Evolutionary conservation across 2,329 filamentous ascomycete species (phyloP), one percentile per base, ranked within the genome.

Genomic region (Trichoderma sp.): DNA sequence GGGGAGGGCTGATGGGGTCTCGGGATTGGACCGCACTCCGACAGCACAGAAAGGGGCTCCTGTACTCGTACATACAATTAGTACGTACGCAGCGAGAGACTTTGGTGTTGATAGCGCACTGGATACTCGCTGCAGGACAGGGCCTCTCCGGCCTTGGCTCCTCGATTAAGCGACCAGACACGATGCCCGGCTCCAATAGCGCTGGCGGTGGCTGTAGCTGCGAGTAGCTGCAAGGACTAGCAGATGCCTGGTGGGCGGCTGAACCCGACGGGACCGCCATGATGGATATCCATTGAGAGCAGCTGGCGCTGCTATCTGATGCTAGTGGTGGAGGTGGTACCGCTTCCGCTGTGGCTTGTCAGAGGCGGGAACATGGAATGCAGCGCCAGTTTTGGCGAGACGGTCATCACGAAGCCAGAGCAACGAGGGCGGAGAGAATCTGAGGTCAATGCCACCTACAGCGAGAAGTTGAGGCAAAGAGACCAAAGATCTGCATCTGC

Each of bases 1-100:
- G 56, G 63, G 63, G 52, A 66, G 39, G 63, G 39, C 46, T 43
- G 21, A 59, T 51, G 63, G 63, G 54, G 63, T 30, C 16, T 66
- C 63, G 63, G 54, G 63, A 66, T 58, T 66, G 63, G 63, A 55
- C 54, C 61, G 54, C 54, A 34, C 54, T 59, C 63, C 63, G 63
- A 66, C 34, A 30, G 34, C 51, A 46, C 34, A 65, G 52, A 65
- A 65, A 65, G 61, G 61, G 58, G 61, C 24, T n/a, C n/a, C n/a
- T n/a, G n/a, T n/a, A n/a, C n/a, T n/a, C n/a, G n/a, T n/a, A n/a
- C n/a, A n/a, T n/a, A n/a, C n/a, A n/a, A n/a, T n/a, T n/a, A n/a
- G n/a, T n/a, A n/a, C n/a, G n/a, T 34, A 14, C 30, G 60, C 60
- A 21, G 46, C 51, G 14, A 16, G 21, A 28, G 21, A 3, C 39